A percentile compares a stretch with the other conserved stretches of the same genome.
Evolutionary conservation across 2,329 filamentous ascomycete genomes (phyloP).

Genomic region (Thelonectria rubi): DNA sequence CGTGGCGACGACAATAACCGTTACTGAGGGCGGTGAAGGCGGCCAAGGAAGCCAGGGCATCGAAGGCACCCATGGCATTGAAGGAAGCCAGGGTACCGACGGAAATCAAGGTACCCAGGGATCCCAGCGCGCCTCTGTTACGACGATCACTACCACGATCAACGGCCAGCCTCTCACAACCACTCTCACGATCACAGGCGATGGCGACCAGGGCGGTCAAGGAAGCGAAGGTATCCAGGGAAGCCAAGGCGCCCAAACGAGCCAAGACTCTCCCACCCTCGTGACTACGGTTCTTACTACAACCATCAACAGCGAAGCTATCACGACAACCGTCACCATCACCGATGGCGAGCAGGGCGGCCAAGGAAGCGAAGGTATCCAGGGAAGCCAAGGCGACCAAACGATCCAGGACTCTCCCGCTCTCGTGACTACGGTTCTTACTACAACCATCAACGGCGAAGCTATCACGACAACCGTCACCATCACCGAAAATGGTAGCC

Average conservation of each 20-base stretch:
- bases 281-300: neutral
- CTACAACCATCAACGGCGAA: neutral
- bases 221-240: neutral
- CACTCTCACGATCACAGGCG: neutral
- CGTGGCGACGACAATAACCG: neutral
- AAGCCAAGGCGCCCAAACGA: neutral
- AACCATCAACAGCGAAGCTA: neutral
- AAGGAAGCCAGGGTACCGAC: neutral
- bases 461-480: neutral
- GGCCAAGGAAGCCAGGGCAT: neutral
- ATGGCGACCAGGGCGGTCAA: neutral
- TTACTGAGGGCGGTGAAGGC: neutral
- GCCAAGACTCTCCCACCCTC: neutral
- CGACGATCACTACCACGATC: neutral
- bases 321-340: neutral
- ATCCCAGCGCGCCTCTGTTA: neutral
- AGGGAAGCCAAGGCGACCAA: neutral
- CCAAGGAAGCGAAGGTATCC: neutral
- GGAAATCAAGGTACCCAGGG: neutral
- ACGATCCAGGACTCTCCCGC: neutral
- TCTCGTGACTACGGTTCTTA: too few relatives aligned
- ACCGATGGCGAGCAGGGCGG: neutral
- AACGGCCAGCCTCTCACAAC: neutral
- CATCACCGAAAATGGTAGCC: neutral
- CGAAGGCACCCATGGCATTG: too few relatives aligned